phyloP scores from a whole-genome alignment of 164 flowering plant species.

The Echeveria elegans region DNA sequence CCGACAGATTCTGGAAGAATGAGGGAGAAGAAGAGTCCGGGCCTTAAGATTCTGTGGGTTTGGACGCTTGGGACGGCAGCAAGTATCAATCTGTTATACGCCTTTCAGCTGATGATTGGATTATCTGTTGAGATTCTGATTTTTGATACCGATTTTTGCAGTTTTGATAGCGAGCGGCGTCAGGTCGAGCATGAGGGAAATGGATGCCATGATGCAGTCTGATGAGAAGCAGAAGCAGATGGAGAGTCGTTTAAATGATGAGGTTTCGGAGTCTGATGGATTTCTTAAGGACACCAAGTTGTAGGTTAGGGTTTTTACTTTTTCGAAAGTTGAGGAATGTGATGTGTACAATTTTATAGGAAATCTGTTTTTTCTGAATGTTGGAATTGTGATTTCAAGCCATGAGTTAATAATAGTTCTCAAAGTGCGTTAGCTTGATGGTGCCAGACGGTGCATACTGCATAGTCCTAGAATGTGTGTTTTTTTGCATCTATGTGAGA shows the following conservation, averaged over 20 bases:
- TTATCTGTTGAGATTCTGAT: background rate
- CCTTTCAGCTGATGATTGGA: too few species aligned
- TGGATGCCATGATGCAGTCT: constrained; percentile 34
- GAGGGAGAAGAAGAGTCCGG: constrained; percentile 49
- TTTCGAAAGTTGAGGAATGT: background rate
- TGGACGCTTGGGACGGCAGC: constrained; percentile 74
- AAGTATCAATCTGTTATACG: constrained; percentile 20
- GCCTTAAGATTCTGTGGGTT: constrained; percentile 63
- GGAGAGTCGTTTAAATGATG: background rate
- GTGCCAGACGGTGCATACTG: too few species aligned
- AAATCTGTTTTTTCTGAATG: background rate
- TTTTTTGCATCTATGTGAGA: too few species aligned
- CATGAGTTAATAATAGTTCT: background rate
- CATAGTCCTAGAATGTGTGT: too few species aligned
- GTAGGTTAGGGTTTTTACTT: background rate
- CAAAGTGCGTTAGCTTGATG: background rate
- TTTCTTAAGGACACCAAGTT: background rate
- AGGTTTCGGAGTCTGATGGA: constrained; percentile 2
- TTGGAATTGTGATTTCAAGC: background rate
- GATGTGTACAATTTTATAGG: background rate
- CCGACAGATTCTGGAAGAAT: constrained; percentile 2
- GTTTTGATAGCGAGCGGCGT: constrained; percentile 48
- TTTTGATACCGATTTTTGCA: constrained; percentile 28
- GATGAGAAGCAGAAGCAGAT: constrained; percentile 17
- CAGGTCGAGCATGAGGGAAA: constrained; percentile 38